Evolutionary conservation across 2,329 filamentous ascomycete species (phyloP), one percentile per base, ranked within the genome.

Genomic region (Seiridium unicorne): DNA sequence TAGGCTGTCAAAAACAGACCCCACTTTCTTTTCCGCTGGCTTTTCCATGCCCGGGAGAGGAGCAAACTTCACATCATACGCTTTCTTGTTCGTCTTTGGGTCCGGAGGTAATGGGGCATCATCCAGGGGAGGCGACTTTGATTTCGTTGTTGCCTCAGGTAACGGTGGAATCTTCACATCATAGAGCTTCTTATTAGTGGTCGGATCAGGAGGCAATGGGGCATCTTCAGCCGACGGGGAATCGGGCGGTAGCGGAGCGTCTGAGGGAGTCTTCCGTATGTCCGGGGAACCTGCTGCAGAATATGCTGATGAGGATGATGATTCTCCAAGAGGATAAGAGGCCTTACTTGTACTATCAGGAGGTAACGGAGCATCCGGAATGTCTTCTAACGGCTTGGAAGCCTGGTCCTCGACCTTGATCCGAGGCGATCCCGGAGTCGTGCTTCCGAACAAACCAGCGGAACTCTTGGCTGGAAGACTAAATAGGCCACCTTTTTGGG

Each of bases 291-390:
- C 70, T 68, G 61, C 69, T 68, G 61, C 72, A 59, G 81, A 79
- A 57, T 74, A 71, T 62, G 77, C 74, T 51, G 82, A 85, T 61
- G 82, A 84, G 48, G 81, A 82, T 42, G 80, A 81, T 18, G 81
- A 82, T 61, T 83, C 79, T 53, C 79, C 81, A 44, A 83, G 64
- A 55, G 77, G 73, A 66, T 79, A 85, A 55, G 74, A 70, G 60
- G 74, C 71, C 75, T 81, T 84, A 77, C 82, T 86, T 58, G 77
- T 84, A 60, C 81, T 73, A 62, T 86, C 83, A 31, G 84, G 83
- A 40, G 84, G 83, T 4, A 86, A 72, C 60, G 84, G 83, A 38
- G 66, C 67, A 61, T 73, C 69, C 55, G 71, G 63, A 31, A 70
- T 65, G 55, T 63, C 63, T 9, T 66, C 65, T n/a, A 69, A 53